Conservation (phyloP, 179 eudicot genomes). For the Amaranthus tricolor region DNA sequence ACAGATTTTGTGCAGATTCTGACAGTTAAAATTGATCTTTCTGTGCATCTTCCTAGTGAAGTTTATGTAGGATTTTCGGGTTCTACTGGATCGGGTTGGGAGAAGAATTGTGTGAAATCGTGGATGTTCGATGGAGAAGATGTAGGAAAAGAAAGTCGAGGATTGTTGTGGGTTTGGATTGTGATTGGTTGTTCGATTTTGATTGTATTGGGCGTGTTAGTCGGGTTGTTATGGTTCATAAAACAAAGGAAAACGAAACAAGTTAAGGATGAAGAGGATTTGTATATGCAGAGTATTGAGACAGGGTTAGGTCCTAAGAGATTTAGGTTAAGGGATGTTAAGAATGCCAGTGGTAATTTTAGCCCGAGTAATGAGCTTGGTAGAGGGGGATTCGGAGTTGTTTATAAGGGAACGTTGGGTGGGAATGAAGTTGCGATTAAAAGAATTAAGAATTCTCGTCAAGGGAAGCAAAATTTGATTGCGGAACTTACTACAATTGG, state of each 20-base stretch:
- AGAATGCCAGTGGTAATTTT: conserved; percentile 32
- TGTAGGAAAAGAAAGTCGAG: not conserved
- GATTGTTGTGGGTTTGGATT: conserved; percentile 14
- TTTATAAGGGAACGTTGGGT: conserved; percentile 42
- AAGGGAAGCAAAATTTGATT: conserved; percentile 52
- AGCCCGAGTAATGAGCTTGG: conserved; percentile 41
- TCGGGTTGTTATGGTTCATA: conserved; percentile 18
- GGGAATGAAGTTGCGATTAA: conserved; percentile 46
- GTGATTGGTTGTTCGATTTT: conserved; percentile 2
- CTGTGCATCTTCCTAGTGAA: conserved; percentile 14
- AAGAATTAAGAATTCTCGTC: conserved; percentile 34
- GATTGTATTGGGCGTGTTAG: conserved; percentile 4
- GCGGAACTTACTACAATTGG: conserved; percentile 57
- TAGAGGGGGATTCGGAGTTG: conserved; percentile 54
- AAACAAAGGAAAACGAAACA: not conserved
- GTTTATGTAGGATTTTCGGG: conserved; percentile 39
- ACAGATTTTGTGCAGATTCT: conserved; percentile 11
- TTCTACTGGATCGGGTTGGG: conserved; percentile 27
- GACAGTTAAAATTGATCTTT: conserved; percentile 26
- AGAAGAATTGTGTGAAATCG: conserved; percentile 33
- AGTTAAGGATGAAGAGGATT: not conserved
- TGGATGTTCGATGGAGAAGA: conserved; percentile 29
- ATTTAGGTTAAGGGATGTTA: conserved; percentile 32
- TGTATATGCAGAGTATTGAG: conserved; percentile 20
- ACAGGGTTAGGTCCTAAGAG: conserved; percentile 32